A percentile compares a stretch with the other conserved stretches of the same genome.
These are phyloP conservation scores for Eucalyptus caleyi DNA, from an alignment of 345 rosid genomes.

Conservation along the genomic window DNA sequence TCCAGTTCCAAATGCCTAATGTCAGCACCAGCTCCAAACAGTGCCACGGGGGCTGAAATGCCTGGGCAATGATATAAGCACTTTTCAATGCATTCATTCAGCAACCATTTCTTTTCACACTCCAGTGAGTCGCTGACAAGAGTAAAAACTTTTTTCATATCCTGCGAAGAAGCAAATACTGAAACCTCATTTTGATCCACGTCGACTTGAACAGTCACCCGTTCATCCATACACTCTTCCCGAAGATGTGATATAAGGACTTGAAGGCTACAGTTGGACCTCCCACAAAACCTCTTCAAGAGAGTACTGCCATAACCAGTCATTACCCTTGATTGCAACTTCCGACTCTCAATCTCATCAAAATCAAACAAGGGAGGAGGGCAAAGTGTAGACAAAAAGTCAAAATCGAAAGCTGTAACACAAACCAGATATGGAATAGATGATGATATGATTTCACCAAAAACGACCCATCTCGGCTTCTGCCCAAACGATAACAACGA, in stretches of 20 bases:
- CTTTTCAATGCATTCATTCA: constrained; percentile 68
- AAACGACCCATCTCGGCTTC: constrained; percentile 91
- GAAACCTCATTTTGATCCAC: constrained; percentile 53
- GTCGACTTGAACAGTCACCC: constrained; percentile 46
- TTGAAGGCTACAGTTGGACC: constrained; percentile 30
- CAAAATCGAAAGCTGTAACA: constrained; percentile 74
- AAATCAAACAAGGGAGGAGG: constrained; percentile 74
- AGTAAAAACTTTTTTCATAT: constrained; percentile 40
- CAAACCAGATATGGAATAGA: constrained; percentile 67
- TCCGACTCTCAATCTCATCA: constrained; percentile 31
- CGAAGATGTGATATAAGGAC: constrained; percentile 46
- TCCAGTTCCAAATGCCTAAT: constrained; percentile 84
- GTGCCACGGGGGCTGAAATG: constrained; percentile 42
- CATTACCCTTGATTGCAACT: constrained; percentile 42
- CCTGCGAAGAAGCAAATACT: constrained; percentile 36
- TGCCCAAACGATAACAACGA: constrained; percentile 61
- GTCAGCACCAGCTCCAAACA: constrained; percentile 84
- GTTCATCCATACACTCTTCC: constrained; percentile 40
- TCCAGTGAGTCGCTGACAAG: constrained; percentile 43
- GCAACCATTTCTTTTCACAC: constrained; percentile 50
- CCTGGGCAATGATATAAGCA: constrained; percentile 45
- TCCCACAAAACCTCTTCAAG: constrained; percentile 74
- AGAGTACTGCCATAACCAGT: constrained; percentile 46
- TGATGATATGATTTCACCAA: constrained; percentile 58
- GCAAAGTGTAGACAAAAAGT: constrained; percentile 32